Base-by-base conservation (phyloP, 78 protist species). In the Isochrysis galbana region DNA sequence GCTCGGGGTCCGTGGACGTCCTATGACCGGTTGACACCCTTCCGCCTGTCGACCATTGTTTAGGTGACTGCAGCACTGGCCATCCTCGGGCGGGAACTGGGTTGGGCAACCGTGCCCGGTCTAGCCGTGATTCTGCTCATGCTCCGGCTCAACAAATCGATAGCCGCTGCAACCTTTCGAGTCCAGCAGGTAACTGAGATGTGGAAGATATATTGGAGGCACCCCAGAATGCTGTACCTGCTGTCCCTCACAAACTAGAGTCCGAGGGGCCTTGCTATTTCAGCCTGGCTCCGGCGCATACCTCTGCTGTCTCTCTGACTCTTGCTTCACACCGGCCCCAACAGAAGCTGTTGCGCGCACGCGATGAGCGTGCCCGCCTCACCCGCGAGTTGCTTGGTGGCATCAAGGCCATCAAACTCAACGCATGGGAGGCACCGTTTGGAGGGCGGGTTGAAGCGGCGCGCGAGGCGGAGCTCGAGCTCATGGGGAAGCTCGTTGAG, bases 381-480 rank as follows among this genome's bases (percentile, higher is more conserved):
- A 29, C 46, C 34, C 32, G 32, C 32, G 77, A 67, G 77, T 14
- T 67, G 36, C 22, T 67, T 36, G 77, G 77, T 36, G 61, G 94
- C 23, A 96, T 96, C 88, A 91, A 95, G 54, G 55, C 95, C 44
- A 92, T 97, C 91, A 98, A 98, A 89, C 78, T 97, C 77, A 96
- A 95, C 92, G 97, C 96, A 26, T 98, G 99, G 99, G 96, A 95
- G 48, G 38, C 21, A 7, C 7, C 46, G 26, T 94, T 94, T 34
- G 92, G 47, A 10, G 89, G 29, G 44, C 74, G 78, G 34, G 23
- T 92, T 17, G 48, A 10, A 55, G 29, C 4, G 36, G 61, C 82
- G 22, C 91, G 94, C 70, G 32, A 0, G 61, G 29, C 2, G 32
- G 94, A 92, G 54, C 19, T 39, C 23, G 26, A 11, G 80, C 61